These are phyloP conservation scores for Malassezia brasiliensis DNA, from an alignment of 1,284 basidiomycete genomes.

Conservation along the genomic window DNA sequence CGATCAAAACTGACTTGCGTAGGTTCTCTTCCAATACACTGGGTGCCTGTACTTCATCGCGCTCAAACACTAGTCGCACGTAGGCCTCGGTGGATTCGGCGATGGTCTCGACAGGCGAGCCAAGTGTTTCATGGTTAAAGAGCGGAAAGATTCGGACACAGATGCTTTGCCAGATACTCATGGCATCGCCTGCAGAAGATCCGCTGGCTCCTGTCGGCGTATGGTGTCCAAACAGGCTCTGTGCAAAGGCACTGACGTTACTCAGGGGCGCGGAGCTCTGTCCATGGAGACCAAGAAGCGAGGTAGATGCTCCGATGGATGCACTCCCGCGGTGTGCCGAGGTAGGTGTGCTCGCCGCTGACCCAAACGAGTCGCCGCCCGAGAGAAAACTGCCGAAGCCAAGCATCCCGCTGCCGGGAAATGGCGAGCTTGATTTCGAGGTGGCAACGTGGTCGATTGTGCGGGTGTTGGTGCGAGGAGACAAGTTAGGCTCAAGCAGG, in stretches of 20 bases:
- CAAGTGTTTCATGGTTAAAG: constrained; percentile 82
- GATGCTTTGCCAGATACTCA: constrained; percentile 59
- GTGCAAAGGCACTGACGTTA: constrained; percentile 19
- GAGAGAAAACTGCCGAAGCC: not conserved
- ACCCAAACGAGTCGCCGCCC: not conserved
- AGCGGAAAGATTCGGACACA: constrained; percentile 78
- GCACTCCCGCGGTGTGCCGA: not conserved
- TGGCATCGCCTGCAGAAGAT: not conserved
- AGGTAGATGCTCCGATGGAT: not conserved
- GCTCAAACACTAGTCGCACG: constrained; percentile 54
- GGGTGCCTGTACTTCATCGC: constrained; percentile 50
- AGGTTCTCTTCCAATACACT: constrained; percentile 65
- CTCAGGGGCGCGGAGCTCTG: not conserved
- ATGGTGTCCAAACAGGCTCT: constrained; percentile 9
- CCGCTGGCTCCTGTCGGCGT: not conserved
- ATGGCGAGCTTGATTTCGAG: not conserved
- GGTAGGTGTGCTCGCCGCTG: not conserved
- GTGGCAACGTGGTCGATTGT: not conserved
- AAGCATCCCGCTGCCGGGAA: not conserved
- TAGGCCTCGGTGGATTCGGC: constrained; percentile 64
- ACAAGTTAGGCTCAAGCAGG: not conserved
- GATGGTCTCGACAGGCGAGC: constrained; percentile 79
- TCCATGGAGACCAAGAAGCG: not conserved
- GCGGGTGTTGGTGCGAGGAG: not conserved
- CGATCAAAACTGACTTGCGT: constrained; percentile 68